These are phyloP conservation scores for Oryza australiensis DNA, from an alignment of 176 grass and related monocot genomes.

Conservation along the genomic window DNA sequence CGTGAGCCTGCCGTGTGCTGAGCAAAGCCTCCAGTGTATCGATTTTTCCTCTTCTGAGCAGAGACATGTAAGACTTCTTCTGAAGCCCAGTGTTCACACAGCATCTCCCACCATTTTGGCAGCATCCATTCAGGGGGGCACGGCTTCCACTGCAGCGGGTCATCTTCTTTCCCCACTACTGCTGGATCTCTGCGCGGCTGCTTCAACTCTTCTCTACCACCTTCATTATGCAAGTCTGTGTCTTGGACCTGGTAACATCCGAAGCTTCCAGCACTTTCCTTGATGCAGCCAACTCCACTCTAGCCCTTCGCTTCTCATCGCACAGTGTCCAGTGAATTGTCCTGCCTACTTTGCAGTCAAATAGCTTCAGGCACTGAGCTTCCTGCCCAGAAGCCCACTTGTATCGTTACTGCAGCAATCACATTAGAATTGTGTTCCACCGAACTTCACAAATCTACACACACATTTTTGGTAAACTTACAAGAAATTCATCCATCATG, in stretches of 20 bases:
- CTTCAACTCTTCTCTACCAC: slow-evolving; percentile 26
- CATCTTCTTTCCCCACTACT: background rate
- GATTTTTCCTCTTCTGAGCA: slow-evolving; percentile 43
- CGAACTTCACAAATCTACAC: slow-evolving; percentile 19
- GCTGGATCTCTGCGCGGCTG: slow-evolving; percentile 11
- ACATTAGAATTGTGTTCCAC: slow-evolving; percentile 14
- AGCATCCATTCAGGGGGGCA: slow-evolving; percentile 48
- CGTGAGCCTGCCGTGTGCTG: slow-evolving; percentile 48
- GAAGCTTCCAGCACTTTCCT: slow-evolving; percentile 28
- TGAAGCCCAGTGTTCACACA: slow-evolving; percentile 51
- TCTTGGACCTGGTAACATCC: slow-evolving; percentile 22
- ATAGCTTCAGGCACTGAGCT: slow-evolving; percentile 42
- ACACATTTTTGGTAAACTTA: slow-evolving; percentile 22
- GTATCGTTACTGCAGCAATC: slow-evolving; percentile 34
- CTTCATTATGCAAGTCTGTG: slow-evolving; percentile 21
- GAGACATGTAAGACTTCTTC: slow-evolving; percentile 43
- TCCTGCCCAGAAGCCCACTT: slow-evolving; percentile 41
- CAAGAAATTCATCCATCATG: slow-evolving; percentile 39
- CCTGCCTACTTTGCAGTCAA: slow-evolving; percentile 34
- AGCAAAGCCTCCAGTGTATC: slow-evolving; percentile 41
- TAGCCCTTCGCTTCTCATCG: slow-evolving; percentile 48
- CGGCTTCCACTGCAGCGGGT: slow-evolving; percentile 43
- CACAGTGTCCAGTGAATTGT: slow-evolving; percentile 38
- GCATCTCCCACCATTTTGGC: slow-evolving; percentile 45
- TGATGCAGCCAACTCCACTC: slow-evolving; percentile 27